A percentile compares a stretch with the other conserved stretches of the same genome.
phyloP scores from a whole-genome alignment of 441 rosid species.

The Iberis amara region DNA sequence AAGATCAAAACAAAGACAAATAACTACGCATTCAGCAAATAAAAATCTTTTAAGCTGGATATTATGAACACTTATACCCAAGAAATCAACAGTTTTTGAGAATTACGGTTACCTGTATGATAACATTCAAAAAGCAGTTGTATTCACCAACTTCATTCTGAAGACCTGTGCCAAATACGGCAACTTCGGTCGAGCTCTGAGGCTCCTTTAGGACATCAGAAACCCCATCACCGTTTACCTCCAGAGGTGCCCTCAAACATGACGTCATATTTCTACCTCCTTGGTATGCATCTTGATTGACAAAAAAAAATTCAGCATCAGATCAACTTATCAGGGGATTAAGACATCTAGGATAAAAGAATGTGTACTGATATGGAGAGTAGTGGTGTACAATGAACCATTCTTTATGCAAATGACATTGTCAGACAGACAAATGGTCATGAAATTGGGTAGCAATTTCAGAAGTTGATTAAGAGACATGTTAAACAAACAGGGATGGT shows the following conservation, averaged over 20 bases:
- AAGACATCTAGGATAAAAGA: slow-evolving; percentile 1
- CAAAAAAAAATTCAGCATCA: slow-evolving; percentile 32
- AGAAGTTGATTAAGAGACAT: slow-evolving; percentile 14
- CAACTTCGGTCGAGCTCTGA: slow-evolving; percentile 35
- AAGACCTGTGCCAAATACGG: slow-evolving; percentile 69
- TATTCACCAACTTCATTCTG: slow-evolving; percentile 94
- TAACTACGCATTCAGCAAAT: slow-evolving; percentile 4
- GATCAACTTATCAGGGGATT: slow-evolving; percentile 6
- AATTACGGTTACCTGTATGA: slow-evolving; percentile 65
- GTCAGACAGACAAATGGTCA: slow-evolving; percentile 13
- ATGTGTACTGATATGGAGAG: slow-evolving; percentile 2
- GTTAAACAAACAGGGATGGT: slow-evolving; percentile 10
- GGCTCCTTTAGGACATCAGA: slow-evolving; percentile 32
- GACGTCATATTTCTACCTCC: slow-evolving; percentile 48
- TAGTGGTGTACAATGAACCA: slow-evolving; percentile 1
- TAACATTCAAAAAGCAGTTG: slow-evolving; percentile 93
- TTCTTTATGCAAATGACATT: slow-evolving; percentile 15
- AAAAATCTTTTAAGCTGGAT: slow-evolving; percentile 4
- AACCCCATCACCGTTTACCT: slow-evolving; percentile 32
- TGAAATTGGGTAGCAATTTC: slow-evolving; percentile 1
- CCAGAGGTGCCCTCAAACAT: slow-evolving; percentile 34
- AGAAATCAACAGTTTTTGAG: slow-evolving; percentile 12
- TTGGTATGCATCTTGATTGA: slow-evolving; percentile 52
- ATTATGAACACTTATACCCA: neutral
- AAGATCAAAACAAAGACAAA: slow-evolving; percentile 18